A percentile compares a stretch with the other conserved stretches of the same genome.
Conservation (phyloP, 2,329 filamentous ascomycete species). For the Fonsecaea nubica region DNA sequence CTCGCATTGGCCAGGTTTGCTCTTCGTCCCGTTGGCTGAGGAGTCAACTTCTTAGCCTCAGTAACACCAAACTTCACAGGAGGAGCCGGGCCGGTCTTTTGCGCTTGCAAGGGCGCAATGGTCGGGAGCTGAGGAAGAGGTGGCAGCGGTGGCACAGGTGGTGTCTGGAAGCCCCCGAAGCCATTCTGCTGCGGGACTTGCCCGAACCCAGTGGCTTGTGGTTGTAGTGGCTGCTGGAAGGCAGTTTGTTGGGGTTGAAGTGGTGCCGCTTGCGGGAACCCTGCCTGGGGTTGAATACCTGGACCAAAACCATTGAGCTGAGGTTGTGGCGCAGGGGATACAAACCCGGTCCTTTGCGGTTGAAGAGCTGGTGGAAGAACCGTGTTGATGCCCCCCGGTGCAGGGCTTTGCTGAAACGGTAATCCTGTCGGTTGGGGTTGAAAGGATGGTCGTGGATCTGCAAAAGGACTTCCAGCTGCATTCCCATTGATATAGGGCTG, state of each 20-base stretch:
- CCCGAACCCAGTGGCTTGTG: slow-evolving; percentile 34
- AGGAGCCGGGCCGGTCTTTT: slow-evolving; percentile 85
- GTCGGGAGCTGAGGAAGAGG: slow-evolving; percentile 60
- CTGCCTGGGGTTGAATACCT: slow-evolving; percentile 65
- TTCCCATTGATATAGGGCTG: slow-evolving; percentile 61
- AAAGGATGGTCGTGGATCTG: slow-evolving; percentile 59
- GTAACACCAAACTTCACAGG: slow-evolving; percentile 86
- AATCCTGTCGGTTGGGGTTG: slow-evolving; percentile 63
- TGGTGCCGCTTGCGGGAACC: slow-evolving; percentile 54
- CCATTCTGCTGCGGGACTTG: slow-evolving; percentile 56
- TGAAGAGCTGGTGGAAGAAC: slow-evolving; percentile 62
- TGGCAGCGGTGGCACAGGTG: slow-evolving; percentile 63
- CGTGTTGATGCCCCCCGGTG: slow-evolving; percentile 56
- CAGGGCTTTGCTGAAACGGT: slow-evolving; percentile 56
- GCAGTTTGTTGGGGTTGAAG: slow-evolving; percentile 59
- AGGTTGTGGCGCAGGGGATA: slow-evolving; percentile 51
- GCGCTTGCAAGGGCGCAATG: slow-evolving; percentile 70
- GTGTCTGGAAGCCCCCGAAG: slow-evolving; percentile 59
- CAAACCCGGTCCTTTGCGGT: slow-evolving; percentile 55
- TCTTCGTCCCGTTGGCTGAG: slow-evolving; percentile 86
- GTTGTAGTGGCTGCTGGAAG: slow-evolving; percentile 52
- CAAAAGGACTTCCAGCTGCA: slow-evolving; percentile 56
- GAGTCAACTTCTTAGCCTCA: slow-evolving; percentile 74
- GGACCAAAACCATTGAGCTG: slow-evolving; percentile 53
- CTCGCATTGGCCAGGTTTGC: slow-evolving; percentile 94